Percentiles rank a stretch among this genome's conserved stretches.
Evolutionary conservation across 2,329 filamentous ascomycete genomes (phyloP).

Genomic region (Botrytis porri): DNA sequence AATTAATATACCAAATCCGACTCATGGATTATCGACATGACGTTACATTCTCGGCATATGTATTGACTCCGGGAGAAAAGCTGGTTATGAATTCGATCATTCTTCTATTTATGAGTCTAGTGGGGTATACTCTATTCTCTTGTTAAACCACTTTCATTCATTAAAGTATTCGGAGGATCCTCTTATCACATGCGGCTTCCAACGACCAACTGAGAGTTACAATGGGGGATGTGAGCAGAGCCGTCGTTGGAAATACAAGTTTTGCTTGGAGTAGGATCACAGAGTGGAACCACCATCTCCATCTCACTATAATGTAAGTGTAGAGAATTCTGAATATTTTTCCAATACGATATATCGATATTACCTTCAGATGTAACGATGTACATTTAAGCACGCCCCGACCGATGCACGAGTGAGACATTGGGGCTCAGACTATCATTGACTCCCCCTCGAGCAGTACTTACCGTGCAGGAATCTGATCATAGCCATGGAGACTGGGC

Average conservation of each 20-base stretch:
- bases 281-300: not conserved
- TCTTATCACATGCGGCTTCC: slow-evolving; percentile 18
- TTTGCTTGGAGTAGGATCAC: slow-evolving; percentile 4
- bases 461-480: not conserved
- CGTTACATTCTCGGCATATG: slow-evolving; percentile 45
- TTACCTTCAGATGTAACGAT: not conserved
- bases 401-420: not conserved
- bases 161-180: slow-evolving; percentile 7
- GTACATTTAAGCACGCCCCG: not conserved
- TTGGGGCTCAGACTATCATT: not conserved
- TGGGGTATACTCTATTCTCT: slow-evolving; percentile 16
- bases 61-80: slow-evolving; percentile 45
- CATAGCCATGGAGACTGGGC: not conserved
- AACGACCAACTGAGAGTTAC: slow-evolving; percentile 10
- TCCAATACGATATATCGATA: not conserved
- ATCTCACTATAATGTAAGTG: slow-evolving; percentile 8
- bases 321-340: not conserved
- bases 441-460: not conserved
- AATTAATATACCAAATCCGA: slow-evolving; percentile 11
- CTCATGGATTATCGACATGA: slow-evolving; percentile 43
- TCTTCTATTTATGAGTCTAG: slow-evolving; percentile 25
- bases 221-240: not conserved
- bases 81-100: slow-evolving; percentile 43
- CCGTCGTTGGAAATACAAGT: not conserved
- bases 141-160: slow-evolving; percentile 18